A percentile compares a stretch with the other conserved stretches of the same genome.
Conservation (phyloP, 2,329 filamentous ascomycete genomes). For the Penicillium concentricum region DNA sequence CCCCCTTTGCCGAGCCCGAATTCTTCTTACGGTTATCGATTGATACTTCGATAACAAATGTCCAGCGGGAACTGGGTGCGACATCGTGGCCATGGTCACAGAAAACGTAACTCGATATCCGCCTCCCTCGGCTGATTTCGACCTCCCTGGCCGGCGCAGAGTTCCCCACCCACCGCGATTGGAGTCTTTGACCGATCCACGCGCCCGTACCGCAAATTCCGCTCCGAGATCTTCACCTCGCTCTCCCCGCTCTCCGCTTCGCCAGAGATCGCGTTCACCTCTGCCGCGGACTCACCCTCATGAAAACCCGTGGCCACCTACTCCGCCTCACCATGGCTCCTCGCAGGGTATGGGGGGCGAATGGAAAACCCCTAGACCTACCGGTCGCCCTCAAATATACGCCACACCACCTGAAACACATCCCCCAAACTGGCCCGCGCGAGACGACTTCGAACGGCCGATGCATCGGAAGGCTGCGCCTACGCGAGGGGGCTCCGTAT, state of each 20-base stretch:
- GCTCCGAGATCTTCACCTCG: conserved; percentile 19
- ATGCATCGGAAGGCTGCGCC: conserved; percentile 28
- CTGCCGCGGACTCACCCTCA: conserved; percentile 15
- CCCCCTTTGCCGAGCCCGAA: not conserved
- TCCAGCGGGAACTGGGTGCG: conserved; percentile 38
- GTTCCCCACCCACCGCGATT: conserved; percentile 30
- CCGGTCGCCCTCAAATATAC: conserved; percentile 23
- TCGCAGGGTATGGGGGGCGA: conserved; percentile 17
- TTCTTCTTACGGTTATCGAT: not conserved
- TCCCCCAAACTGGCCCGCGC: conserved; percentile 16
- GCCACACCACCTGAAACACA: conserved; percentile 17
- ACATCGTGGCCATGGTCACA: conserved; percentile 47
- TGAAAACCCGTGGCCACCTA: conserved; percentile 18
- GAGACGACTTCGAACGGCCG: conserved; percentile 27
- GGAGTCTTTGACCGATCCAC: conserved; percentile 32
- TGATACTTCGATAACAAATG: conserved; percentile 37
- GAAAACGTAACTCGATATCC: conserved; percentile 41
- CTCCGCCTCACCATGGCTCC: conserved; percentile 17
- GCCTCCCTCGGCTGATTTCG: conserved; percentile 31
- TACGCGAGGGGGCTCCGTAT: conserved; percentile 32
- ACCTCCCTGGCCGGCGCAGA: conserved; percentile 31
- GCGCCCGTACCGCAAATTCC: conserved; percentile 20
- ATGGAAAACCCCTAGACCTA: conserved; percentile 17
- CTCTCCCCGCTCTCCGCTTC: conserved; percentile 19
- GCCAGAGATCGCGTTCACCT: conserved; percentile 24